Conservation (phyloP, 495 filamentous ascomycete genomes). For the Penicillium crystallinum region DNA sequence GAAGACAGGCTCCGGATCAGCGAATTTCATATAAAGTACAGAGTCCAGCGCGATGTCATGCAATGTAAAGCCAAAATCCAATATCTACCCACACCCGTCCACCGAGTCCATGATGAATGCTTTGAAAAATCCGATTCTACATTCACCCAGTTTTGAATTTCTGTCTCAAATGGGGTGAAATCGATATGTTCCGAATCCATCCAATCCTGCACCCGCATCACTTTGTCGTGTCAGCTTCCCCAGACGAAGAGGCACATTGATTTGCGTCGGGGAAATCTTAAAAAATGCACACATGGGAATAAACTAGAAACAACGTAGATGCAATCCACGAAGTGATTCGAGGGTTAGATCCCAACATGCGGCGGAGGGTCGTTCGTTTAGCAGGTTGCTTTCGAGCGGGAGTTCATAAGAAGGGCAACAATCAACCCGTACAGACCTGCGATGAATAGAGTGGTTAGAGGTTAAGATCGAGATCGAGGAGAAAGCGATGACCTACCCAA, state of each 20-base stretch:
- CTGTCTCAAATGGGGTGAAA: slow-evolving; percentile 15
- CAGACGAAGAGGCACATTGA: slow-evolving; percentile 6
- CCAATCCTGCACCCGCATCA: slow-evolving; percentile 11
- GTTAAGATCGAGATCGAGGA: background rate
- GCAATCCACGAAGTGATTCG: background rate
- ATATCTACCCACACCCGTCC: slow-evolving; percentile 28
- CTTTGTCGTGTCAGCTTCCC: slow-evolving; percentile 11
- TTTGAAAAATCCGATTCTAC: slow-evolving; percentile 19
- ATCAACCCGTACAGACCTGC: slow-evolving; percentile 95
- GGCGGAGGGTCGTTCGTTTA: slow-evolving; percentile 20
- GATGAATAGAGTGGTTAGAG: background rate
- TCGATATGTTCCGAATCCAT: slow-evolving; percentile 20
- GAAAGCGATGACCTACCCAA: slow-evolving; percentile 60
- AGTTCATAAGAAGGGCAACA: slow-evolving; percentile 98
- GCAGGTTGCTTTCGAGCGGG: slow-evolving; percentile 43
- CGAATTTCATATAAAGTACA: slow-evolving; percentile 31
- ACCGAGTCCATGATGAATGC: slow-evolving; percentile 13
- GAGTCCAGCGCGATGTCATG: slow-evolving; percentile 28
- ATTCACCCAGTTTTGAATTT: slow-evolving; percentile 17
- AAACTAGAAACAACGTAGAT: background rate
- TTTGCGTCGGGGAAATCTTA: slow-evolving; percentile 6
- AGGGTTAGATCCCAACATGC: slow-evolving; percentile 9
- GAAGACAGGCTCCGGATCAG: slow-evolving; percentile 12
- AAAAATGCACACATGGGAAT: slow-evolving; percentile 8
- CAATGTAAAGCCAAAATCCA: slow-evolving; percentile 27